Evolutionary conservation across 768 basidiomycete species (phyloP).

Genomic region (Mycena sanguinolenta): DNA sequence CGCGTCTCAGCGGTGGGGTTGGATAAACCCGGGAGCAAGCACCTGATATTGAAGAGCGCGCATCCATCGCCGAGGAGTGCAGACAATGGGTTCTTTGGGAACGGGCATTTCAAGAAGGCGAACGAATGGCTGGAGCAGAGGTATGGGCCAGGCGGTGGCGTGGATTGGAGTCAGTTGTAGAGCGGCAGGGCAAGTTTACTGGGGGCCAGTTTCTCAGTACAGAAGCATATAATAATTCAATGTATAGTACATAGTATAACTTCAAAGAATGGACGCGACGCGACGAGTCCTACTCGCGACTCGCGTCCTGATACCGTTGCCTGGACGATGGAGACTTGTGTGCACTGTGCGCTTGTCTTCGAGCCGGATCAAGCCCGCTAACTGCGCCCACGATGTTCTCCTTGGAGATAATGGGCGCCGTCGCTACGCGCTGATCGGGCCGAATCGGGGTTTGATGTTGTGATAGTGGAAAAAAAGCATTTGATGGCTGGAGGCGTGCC

Average conservation of each 20-base stretch:
- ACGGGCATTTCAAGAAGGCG: conserved; percentile 88
- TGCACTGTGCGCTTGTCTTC: too few relatives aligned
- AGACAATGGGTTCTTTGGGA: conserved; percentile 63
- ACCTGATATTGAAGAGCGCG: conserved; percentile 72
- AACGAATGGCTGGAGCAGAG: conserved; percentile 88
- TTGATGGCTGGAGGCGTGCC: too few relatives aligned
- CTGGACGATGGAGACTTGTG: too few relatives aligned
- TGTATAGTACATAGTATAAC: conserved; percentile 12
- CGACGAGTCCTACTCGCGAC: neutral
- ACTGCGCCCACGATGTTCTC: too few relatives aligned
- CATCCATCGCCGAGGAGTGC: conserved; percentile 58
- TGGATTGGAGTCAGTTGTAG: conserved; percentile 75
- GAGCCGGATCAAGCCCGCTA: too few relatives aligned
- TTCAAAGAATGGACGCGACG: neutral
- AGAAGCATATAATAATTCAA: neutral
- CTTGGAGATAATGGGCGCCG: too few relatives aligned
- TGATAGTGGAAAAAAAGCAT: too few relatives aligned
- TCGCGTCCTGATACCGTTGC: too few relatives aligned
- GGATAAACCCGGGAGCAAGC: conserved; percentile 73
- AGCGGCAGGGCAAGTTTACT: neutral
- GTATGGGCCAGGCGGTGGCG: conserved; percentile 78
- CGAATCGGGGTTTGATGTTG: too few relatives aligned
- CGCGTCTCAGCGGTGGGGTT: conserved; percentile 75
- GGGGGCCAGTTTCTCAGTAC: neutral
- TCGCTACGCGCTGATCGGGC: too few relatives aligned